Percentiles rank a stretch among this genome's conserved stretches.
Evolutionary conservation across 2,329 filamentous ascomycete genomes (phyloP).

Genomic region (Paecilomyces variotii): DNA sequence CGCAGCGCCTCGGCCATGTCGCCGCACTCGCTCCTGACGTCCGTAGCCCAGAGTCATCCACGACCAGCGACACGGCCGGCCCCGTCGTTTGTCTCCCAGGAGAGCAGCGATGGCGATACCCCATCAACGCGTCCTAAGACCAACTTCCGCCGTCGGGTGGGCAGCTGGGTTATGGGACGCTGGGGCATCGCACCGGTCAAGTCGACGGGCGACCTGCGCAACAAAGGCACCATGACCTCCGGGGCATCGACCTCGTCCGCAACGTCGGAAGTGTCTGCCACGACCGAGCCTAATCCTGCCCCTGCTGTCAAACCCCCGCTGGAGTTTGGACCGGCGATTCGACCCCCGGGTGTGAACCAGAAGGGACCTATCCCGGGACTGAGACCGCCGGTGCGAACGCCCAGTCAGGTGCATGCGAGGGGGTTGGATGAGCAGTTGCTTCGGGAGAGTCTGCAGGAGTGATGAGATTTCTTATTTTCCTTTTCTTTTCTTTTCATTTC

Average conservation of each 20-base stretch:
- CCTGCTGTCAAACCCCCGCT: constrained; percentile 41
- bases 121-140: constrained; percentile 16
- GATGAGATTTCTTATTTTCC: constrained; percentile 1
- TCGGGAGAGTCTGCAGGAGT: constrained; percentile 47
- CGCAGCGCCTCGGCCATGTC: constrained; percentile 16
- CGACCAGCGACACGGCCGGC: constrained; percentile 16
- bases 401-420: constrained; percentile 51
- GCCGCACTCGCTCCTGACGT: constrained; percentile 28
- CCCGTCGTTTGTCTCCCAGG: constrained; percentile 9
- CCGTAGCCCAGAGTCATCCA: constrained; percentile 20
- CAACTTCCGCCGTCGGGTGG: constrained; percentile 47
- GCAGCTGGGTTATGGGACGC: constrained; percentile 57
- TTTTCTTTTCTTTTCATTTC: constrained; percentile 1
- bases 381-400: constrained; percentile 47
- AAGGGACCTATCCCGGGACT: constrained; percentile 67
- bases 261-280: constrained; percentile 13
- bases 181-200: constrained; percentile 49
- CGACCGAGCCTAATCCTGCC: background rate
- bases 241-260: constrained; percentile 8
- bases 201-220: constrained; percentile 6
- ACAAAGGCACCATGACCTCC: constrained; percentile 1
- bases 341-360: constrained; percentile 70
- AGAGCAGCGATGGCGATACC: constrained; percentile 14
- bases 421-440: constrained; percentile 54
- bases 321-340: constrained; percentile 41